Evolutionary conservation across 2,329 filamentous ascomycete species (phyloP), one percentile per base, ranked within the genome.

Genomic region (Aspergillus pseudonomiae): DNA sequence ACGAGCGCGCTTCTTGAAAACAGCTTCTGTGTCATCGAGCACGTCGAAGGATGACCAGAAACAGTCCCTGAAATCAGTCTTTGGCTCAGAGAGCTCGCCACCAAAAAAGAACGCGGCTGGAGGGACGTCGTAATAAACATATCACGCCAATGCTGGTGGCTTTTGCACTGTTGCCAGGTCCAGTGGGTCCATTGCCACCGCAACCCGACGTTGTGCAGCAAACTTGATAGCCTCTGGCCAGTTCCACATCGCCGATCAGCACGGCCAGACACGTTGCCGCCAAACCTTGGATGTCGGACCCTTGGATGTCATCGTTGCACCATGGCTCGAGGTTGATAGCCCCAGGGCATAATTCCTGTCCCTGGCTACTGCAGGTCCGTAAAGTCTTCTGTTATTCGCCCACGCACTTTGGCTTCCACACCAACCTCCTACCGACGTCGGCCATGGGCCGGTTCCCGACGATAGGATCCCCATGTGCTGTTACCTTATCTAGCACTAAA

Each of bases 241-340:
- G 52, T 39, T 26, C 52, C 52, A 39, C 52, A 55, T 26, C 36
- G 52, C n/a, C 32, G 52, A 55, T 55, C 52, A 39, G 52, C 14
- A 55, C 21, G 52, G n/a, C 52, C 52, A 55, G 52, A 55, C 52
- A 39, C 52, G 32, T 55, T 55, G 21, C 52, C 21, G 52, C 52
- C 52, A 55, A 55, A 55, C 52, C n/a, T 55, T 39, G 52, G 52
- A 28, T 39, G 52, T 55, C 52, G 32, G 32, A 55, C 34, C 52
- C 52, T 55, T 55, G 52, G 52, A 55, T 55, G 34, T 55, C 52
- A 55, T 55, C 6, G 52, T 39, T 55, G 32, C 52, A 55, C 32
- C 52, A 55, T 55, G 52, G 52, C 32, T 55, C 30, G 32, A 55
- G 52, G 34, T 55, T 55, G n/a, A 55, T 55, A 39, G 52, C n/a